A percentile compares a stretch with the other conserved stretches of the same genome.
These are phyloP conservation scores for Mycena venus DNA, from an alignment of 768 basidiomycete genomes.

Conservation along the genomic window DNA sequence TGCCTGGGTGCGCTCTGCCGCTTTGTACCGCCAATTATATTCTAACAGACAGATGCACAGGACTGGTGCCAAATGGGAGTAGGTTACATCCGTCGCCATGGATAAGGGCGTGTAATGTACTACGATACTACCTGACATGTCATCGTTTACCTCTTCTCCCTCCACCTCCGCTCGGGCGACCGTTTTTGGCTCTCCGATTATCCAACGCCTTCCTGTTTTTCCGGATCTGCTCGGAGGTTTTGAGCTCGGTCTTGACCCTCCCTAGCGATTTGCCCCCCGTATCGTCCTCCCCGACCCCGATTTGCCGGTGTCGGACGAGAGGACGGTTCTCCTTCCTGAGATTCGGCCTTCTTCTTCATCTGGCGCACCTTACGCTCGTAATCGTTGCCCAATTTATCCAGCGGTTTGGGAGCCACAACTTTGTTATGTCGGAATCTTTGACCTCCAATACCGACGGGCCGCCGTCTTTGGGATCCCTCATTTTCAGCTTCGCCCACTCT, in stretches of 20 bases:
- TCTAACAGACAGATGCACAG: not conserved
- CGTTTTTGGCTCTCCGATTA: slow-evolving; percentile 82
- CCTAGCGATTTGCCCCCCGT: slow-evolving; percentile 72
- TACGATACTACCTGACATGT: not conserved
- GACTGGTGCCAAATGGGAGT: slow-evolving; percentile 84
- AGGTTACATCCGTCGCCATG: slow-evolving; percentile 52
- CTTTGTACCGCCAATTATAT: not conserved
- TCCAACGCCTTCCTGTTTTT: slow-evolving; percentile 77
- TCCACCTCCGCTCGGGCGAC: slow-evolving; percentile 63
- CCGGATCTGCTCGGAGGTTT: slow-evolving; percentile 88
- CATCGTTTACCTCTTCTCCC: slow-evolving; percentile 61
- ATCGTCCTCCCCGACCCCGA: slow-evolving; percentile 60
- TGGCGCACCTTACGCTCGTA: slow-evolving; percentile 83
- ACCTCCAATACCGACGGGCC: slow-evolving; percentile 60
- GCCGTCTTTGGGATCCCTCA: slow-evolving; percentile 47
- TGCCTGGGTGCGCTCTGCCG: slow-evolving; percentile 59
- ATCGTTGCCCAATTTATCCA: slow-evolving; percentile 79
- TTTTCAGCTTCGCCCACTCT: slow-evolving; percentile 87
- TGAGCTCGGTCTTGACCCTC: slow-evolving; percentile 86
- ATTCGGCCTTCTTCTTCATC: slow-evolving; percentile 67
- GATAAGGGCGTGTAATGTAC: not conserved
- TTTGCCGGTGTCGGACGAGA: slow-evolving; percentile 36
- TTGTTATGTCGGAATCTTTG: slow-evolving; percentile 83
- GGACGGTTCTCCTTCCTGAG: slow-evolving; percentile 38
- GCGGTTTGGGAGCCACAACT: slow-evolving; percentile 73